Evolutionary conservation across 106 monocot species (phyloP), one percentile per base, ranked within the genome.

Genomic region (Dendrobium catenatum): DNA sequence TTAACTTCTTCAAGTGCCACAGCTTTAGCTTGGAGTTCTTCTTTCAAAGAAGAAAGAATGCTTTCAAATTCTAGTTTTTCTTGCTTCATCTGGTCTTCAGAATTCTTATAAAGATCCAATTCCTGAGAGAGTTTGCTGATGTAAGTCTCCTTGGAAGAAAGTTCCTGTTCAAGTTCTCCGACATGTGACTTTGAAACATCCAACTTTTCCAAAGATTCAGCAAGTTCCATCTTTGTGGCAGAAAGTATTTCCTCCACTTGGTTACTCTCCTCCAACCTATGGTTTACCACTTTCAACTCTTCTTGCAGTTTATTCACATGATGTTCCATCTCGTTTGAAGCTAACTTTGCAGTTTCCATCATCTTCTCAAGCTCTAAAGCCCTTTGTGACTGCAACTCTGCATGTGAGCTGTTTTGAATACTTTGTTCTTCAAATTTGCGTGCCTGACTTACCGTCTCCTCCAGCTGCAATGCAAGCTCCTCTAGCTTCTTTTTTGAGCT

Each of bases 31-130:
- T 92, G 86, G 4, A 87, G 75, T 27, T 92, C 88, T 79, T 88
- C 87, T 79, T 82, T 90, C 7, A 83, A 76, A 13, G 84, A 82
- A 82, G 86, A 80, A 61, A 88, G 79, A 22, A 80, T 58, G 79
- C 49, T 84, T 80, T 95, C 90, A 37, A 90, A 58, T 79, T 68
- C 78, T 42, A 73, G 47, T 2, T 89, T 55, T 51, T 91, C 85
- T 81, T 91, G 85, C 54, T 84, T 88, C 83, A 91, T 67, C 26
- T 81, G 79, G 31, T 93, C 86, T 84, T 98, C 89, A 84, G 89
- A 91, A 76, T 76, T 83, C 74, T 83, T 88, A 61, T 67, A 67
- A 15, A 73, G 40, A 85, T 80, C 68, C 47, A 95, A 67, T 68
- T 95, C 93, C 83, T 84, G 68, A 29, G 82, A 87, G 29, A 98